A percentile compares a stretch with the other conserved stretches of the same genome.
Evolutionary conservation across 2,329 filamentous ascomycete species (phyloP).

Genomic region (Aureobasidium uvarum): DNA sequence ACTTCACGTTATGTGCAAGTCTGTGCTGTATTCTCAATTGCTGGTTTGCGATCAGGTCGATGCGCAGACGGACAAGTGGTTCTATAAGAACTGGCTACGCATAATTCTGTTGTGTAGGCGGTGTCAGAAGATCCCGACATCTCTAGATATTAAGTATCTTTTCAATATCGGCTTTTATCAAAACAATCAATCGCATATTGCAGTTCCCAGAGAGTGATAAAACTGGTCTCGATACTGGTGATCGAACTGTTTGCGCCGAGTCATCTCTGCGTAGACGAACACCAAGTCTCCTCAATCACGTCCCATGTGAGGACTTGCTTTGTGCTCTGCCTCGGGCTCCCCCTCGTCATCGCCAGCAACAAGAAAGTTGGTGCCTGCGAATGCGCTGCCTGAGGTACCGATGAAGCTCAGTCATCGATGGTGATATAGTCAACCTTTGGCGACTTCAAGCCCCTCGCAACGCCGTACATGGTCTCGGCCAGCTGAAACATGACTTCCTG

Average conservation of each 20-base stretch:
- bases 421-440: neutral
- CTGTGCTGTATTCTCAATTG: conserved; percentile 55
- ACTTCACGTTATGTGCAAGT: conserved; percentile 67
- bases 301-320: neutral
- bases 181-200: neutral
- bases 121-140: conserved; percentile 82
- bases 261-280: neutral
- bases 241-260: neutral
- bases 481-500: neutral
- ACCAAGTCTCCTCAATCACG: neutral
- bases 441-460: neutral
- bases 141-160: conserved; percentile 4
- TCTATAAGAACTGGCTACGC: conserved; percentile 73
- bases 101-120: conserved; percentile 68
- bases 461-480: neutral
- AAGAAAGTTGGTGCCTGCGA: neutral
- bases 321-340: neutral
- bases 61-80: conserved; percentile 57
- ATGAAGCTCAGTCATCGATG: neutral
- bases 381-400: neutral
- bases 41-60: conserved; percentile 62
- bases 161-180: neutral
- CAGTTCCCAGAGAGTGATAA: neutral
- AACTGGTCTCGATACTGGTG: neutral
- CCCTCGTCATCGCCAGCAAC: neutral